phyloP scores from a whole-genome alignment of 331 rosid genomes.

The Malus hybrid region DNA sequence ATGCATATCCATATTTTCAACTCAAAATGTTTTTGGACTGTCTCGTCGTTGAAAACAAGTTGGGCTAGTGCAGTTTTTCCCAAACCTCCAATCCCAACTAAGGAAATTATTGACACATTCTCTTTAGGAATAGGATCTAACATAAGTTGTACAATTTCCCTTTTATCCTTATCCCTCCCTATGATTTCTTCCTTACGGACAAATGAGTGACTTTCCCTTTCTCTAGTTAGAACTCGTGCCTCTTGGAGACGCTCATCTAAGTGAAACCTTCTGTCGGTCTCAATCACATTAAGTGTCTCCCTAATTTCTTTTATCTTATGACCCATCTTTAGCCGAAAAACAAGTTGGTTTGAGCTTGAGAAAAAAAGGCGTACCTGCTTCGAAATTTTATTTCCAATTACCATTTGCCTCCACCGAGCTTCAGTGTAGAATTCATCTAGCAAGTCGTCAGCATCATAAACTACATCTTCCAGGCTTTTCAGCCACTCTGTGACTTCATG shows the following conservation, averaged over 20 bases:
- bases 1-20: too few relatives aligned
- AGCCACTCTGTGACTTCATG: neutral
- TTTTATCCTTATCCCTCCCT: conserved; percentile 31
- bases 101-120: conserved; percentile 19
- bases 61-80: conserved; percentile 44
- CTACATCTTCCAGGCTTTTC: neutral
- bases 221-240: neutral
- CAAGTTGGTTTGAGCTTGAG: conserved; percentile 5
- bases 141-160: neutral
- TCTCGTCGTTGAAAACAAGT: conserved; percentile 6
- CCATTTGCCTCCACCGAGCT: neutral
- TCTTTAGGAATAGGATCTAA: neutral
- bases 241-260: neutral
- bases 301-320: conserved; percentile 16
- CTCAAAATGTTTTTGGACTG: too few relatives aligned
- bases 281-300: conserved; percentile 19
- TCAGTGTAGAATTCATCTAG: neutral
- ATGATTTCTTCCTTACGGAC: conserved; percentile 12
- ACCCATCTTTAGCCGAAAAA: neutral
- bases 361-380: neutral
- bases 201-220: conserved; percentile 18
- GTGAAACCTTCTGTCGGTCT: neutral
- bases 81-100: conserved; percentile 36
- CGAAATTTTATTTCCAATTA: neutral
- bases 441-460: conserved; percentile 5